These are phyloP conservation scores for Drosera capensis DNA, from an alignment of 148 eudicot genomes.

Conservation along the genomic window DNA sequence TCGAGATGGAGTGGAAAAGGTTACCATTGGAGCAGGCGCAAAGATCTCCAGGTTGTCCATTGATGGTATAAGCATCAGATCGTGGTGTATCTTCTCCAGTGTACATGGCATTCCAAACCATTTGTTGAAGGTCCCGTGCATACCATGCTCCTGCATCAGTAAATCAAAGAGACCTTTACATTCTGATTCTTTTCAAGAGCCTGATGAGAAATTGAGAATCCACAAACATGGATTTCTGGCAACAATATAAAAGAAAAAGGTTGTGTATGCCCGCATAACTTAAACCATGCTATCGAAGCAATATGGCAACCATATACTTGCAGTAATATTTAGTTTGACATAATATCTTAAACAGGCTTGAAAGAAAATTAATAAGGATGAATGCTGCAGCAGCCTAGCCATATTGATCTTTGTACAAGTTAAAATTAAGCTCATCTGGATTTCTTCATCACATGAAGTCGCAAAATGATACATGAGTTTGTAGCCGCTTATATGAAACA, in stretches of 20 bases:
- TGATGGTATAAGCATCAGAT: slow-evolving; percentile 3
- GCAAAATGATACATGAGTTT: neutral
- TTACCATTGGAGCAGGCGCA: slow-evolving; percentile 3
- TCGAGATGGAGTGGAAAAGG: neutral
- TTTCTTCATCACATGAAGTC: no score
- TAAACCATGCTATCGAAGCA: no score
- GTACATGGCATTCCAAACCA: slow-evolving; percentile 2
- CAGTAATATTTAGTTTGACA: no score
- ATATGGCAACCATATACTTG: no score
- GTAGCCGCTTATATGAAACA: neutral
- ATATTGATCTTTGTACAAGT: no score
- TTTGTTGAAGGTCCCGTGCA: neutral
- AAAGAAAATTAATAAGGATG: no score
- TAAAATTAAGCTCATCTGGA: no score
- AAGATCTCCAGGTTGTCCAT: slow-evolving; percentile 6
- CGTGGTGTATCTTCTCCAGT: slow-evolving; percentile 2
- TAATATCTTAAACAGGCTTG: no score
- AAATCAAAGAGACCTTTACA: neutral
- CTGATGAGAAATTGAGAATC: neutral
- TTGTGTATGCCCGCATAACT: neutral
- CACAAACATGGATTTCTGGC: neutral
- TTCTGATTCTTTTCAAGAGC: neutral
- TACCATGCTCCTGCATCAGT: neutral
- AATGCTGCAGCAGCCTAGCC: no score
- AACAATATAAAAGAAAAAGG: no score